These are phyloP conservation scores for Chaetomium globosum DNA, from an alignment of 2,329 filamentous ascomycete genomes.

Conservation along the genomic window DNA sequence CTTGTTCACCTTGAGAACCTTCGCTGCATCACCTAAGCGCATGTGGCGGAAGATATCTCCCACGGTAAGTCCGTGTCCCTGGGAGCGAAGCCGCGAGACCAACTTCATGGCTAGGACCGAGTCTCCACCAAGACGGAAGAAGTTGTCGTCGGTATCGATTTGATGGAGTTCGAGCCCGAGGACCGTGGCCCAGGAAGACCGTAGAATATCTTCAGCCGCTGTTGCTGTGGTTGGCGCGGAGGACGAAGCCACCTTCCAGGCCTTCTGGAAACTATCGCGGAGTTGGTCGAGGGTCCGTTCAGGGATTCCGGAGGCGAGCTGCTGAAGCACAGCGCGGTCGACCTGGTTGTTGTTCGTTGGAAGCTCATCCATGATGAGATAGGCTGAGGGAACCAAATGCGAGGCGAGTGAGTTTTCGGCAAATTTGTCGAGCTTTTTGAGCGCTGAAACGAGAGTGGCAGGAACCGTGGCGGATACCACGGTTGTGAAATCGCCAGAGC, in stretches of 20 bases:
- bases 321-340: conserved; percentile 43
- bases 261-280: conserved; percentile 37
- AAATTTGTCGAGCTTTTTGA: conserved; percentile 48
- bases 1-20: conserved; percentile 36
- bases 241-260: conserved; percentile 41
- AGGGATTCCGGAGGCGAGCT: conserved; percentile 39
- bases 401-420: conserved; percentile 49
- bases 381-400: conserved; percentile 52
- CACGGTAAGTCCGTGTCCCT: conserved; percentile 50
- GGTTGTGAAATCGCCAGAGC: neutral
- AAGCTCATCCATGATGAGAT: conserved; percentile 47
- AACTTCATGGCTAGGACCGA: conserved; percentile 46
- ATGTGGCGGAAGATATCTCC: conserved; percentile 51
- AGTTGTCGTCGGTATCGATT: conserved; percentile 43
- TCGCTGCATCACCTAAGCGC: conserved; percentile 34
- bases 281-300: conserved; percentile 33
- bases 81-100: conserved; percentile 47
- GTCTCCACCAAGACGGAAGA: conserved; percentile 45
- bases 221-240: conserved; percentile 35
- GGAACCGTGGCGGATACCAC: conserved; percentile 34
- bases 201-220: conserved; percentile 33
- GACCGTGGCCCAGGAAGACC: conserved; percentile 44
- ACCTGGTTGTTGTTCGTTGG: conserved; percentile 38
- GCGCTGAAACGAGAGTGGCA: conserved; percentile 39
- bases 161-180: conserved; percentile 40